Base-by-base conservation (phyloP, 2,329 filamentous ascomycete species). In the Fusarium burgessii region DNA sequence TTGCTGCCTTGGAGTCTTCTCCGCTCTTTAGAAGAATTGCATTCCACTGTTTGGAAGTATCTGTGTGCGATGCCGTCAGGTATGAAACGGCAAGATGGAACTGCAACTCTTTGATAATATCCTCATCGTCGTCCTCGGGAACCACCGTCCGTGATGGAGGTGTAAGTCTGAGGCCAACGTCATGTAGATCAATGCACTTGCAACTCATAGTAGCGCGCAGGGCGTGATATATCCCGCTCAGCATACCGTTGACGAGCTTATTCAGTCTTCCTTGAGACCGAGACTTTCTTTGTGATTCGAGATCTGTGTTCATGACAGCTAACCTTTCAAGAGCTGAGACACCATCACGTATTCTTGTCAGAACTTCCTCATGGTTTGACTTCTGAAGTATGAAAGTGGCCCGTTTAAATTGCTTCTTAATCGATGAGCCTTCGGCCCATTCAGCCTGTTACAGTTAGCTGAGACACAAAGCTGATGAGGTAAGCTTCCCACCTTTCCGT, bases 51-150 rank as follows among this genome's bases (percentile, higher is more conserved):
- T 38, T 62, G 1, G 36, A 29, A 1, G 29, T 3, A 3, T 27
- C 13, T 2, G 9, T 20, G 5, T 20, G 23, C 0, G 45, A 43
- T 10, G 2, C 15, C 0, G 8, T 2, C 2, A 25, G 0, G 9
- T 59, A 27, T 1, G 59, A 49, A 3, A 62, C 7, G 1, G 55
- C 55, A 12, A 62, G 29, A 1, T 23, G 54, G 12, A 62, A 62
- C 5, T 59, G 54, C 13, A 62, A 5, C 18, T 59, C 43, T 11
- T 43, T 36, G 2, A 50, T 43, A 8, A 62, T 20, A 3, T 59
- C 43, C 6, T 59, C 36, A 50, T 62, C 54, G 0, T 41, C 27
- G 32, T 62, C 54, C 8, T 36, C 35, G 1, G 54, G 59, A 6
- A 43, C 0, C 8, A 62, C 11, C 1, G 59, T 62, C 0, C 23